A percentile compares a stretch with the other conserved stretches of the same genome.
Evolutionary conservation across 371 early-diverging fungal genomes (phyloP).

Genomic region (Encephalitozoon hellem): DNA sequence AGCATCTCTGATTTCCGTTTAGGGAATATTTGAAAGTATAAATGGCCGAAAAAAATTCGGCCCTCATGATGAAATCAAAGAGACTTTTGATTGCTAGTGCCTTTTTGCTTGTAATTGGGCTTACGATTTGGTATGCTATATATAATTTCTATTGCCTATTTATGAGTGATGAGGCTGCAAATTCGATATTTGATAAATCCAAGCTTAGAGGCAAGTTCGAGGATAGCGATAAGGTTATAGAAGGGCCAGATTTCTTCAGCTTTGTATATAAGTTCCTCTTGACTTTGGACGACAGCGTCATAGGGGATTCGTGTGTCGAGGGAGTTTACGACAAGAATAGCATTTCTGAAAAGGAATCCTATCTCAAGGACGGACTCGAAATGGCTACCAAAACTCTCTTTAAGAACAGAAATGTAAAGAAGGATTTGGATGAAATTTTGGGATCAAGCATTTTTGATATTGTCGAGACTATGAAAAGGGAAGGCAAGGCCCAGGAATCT

Average conservation of each 20-base stretch:
- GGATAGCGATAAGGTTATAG: neutral
- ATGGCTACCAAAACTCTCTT: neutral
- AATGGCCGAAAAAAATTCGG: neutral
- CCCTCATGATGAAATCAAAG: neutral
- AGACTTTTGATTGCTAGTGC: neutral
- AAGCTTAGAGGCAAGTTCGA: neutral
- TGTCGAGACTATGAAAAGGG: neutral
- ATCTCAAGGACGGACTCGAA: neutral
- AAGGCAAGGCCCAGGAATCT: neutral
- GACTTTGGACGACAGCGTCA: neutral
- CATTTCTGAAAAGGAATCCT: neutral
- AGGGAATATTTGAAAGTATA: neutral
- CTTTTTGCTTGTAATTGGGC: neutral
- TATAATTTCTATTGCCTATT: neutral
- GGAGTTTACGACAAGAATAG: neutral
- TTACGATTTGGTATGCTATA: neutral
- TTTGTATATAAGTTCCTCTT: neutral
- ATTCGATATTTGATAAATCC: neutral
- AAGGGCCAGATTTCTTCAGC: neutral
- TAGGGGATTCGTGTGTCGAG: neutral
- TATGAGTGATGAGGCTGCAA: neutral
- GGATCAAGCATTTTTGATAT: neutral
- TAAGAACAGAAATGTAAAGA: neutral
- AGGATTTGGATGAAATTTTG: neutral
- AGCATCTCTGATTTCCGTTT: neutral